These are phyloP conservation scores for Tetradesmus obliquus DNA, from an alignment of 139 green algal genomes.

Conservation along the genomic window DNA sequence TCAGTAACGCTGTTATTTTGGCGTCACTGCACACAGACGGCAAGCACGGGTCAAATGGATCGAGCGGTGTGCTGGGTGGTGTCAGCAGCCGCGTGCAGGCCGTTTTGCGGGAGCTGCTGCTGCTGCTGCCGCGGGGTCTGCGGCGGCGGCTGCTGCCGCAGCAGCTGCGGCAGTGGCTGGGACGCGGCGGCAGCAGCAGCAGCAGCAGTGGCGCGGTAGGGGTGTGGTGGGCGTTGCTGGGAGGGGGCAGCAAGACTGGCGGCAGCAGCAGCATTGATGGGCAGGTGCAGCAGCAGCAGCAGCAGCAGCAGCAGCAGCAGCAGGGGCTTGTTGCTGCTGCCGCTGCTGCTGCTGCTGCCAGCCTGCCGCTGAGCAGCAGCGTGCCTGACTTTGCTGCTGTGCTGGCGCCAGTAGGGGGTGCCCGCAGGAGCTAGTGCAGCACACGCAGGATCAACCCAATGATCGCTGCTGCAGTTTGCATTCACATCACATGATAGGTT, in stretches of 20 bases:
- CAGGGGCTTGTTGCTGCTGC: neutral
- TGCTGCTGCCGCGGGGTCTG: conserved; percentile 10
- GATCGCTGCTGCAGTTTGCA: neutral
- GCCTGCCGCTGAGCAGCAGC: conserved; percentile 5
- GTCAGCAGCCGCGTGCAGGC: neutral
- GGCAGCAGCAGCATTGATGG: neutral
- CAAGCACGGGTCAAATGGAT: neutral
- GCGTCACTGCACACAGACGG: neutral
- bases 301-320: conserved; percentile 19
- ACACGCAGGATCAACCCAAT: neutral
- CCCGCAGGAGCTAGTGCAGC: neutral
- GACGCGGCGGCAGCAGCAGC: neutral
- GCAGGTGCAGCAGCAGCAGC: neutral
- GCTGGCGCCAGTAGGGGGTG: conserved; percentile 13
- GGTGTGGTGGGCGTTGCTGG: neutral
- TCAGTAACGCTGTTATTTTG: neutral
- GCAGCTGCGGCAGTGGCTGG: neutral
- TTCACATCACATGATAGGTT: neutral
- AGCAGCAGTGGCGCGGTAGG: neutral
- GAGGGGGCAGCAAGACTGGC: neutral
- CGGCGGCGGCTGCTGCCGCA: neutral
- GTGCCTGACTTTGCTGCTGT: conserved; percentile 19
- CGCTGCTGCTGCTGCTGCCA: neutral
- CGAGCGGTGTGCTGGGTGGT: neutral
- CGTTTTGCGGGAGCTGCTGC: neutral